phyloP scores from a whole-genome alignment of 2,329 filamentous ascomycete genomes.

The Talaromyces sp. region DNA sequence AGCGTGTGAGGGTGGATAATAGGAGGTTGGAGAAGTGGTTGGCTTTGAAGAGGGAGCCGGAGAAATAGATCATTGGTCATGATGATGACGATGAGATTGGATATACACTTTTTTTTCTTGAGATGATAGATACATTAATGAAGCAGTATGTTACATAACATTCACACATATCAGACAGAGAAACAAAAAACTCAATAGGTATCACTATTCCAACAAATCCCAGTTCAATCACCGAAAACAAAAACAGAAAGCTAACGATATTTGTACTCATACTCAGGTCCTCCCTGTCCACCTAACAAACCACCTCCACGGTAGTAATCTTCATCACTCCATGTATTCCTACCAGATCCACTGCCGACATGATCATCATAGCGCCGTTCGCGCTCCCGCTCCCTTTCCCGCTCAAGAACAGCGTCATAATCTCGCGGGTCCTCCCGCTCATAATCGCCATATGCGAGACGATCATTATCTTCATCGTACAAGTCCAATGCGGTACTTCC shows the following conservation, averaged over 20 bases:
- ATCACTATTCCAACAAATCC: not conserved
- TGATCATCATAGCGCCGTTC: slow-evolving; percentile 23
- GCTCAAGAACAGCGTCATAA: slow-evolving; percentile 25
- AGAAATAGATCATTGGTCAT: not conserved
- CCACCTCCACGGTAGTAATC: slow-evolving; percentile 35
- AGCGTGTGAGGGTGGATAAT: slow-evolving; percentile 28
- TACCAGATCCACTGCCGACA: slow-evolving; percentile 17
- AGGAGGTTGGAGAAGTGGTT: slow-evolving; percentile 15
- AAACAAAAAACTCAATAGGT: slow-evolving; percentile 1
- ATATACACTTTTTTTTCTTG: not conserved
- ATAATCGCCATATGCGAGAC: slow-evolving; percentile 26
- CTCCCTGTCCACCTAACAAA: slow-evolving; percentile 26
- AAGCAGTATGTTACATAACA: not conserved
- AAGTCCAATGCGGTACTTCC: not conserved
- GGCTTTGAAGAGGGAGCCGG: slow-evolving; percentile 1
- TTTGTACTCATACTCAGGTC: slow-evolving; percentile 20
- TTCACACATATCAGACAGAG: not conserved
- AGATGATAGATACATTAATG: not conserved
- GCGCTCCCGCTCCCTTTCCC: slow-evolving; percentile 28
- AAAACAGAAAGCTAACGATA: slow-evolving; percentile 7
- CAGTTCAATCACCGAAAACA: not conserved
- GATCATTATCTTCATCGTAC: slow-evolving; percentile 18
- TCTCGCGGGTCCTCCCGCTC: slow-evolving; percentile 23
- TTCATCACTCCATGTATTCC: slow-evolving; percentile 30
- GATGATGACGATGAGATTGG: too few relatives aligned